These are phyloP conservation scores for Dryas alaskensis DNA, from an alignment of 306 rosid genomes.

Conservation along the genomic window DNA sequence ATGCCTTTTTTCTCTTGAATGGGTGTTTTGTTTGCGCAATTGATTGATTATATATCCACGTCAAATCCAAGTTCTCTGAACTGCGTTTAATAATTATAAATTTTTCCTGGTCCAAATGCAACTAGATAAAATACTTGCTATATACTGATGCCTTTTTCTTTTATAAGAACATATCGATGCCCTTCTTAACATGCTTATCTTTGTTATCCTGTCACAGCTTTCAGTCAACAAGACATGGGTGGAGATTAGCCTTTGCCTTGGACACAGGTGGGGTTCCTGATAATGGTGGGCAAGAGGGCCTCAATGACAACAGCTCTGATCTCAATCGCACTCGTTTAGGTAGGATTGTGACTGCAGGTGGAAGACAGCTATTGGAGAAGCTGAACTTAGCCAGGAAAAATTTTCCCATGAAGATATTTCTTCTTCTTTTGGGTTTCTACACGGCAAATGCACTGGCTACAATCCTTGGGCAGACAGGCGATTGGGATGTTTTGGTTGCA, in stretches of 20 bases:
- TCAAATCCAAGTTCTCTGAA: not conserved
- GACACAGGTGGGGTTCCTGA: slow-evolving; percentile 74
- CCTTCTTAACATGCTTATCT: slow-evolving; percentile 27
- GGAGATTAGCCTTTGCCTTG: slow-evolving; percentile 73
- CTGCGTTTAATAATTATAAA: not conserved
- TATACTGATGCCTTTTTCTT: not conserved
- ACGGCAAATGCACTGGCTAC: slow-evolving; percentile 95
- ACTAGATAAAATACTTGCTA: not conserved
- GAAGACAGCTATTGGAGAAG: slow-evolving; percentile 76
- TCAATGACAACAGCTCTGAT: slow-evolving; percentile 47
- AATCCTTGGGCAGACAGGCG: slow-evolving; percentile 96
- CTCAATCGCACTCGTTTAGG: slow-evolving; percentile 88
- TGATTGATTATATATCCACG: not conserved
- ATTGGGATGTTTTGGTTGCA: slow-evolving; percentile 97
- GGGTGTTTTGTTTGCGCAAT: not conserved
- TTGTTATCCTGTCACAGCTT: slow-evolving; percentile 48
- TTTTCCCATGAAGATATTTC: slow-evolving; percentile 79
- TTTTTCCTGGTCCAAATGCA: not conserved
- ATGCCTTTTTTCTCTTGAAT: not conserved
- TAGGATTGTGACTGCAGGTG: slow-evolving; percentile 78
- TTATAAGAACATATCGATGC: slow-evolving; percentile 7
- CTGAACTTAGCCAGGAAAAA: slow-evolving; percentile 81
- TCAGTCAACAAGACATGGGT: slow-evolving; percentile 42
- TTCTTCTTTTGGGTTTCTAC: slow-evolving; percentile 95
- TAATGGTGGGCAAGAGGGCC: slow-evolving; percentile 58